Base-by-base conservation (phyloP, 129 eudicot genomes). In the Flaveria brownii region DNA sequence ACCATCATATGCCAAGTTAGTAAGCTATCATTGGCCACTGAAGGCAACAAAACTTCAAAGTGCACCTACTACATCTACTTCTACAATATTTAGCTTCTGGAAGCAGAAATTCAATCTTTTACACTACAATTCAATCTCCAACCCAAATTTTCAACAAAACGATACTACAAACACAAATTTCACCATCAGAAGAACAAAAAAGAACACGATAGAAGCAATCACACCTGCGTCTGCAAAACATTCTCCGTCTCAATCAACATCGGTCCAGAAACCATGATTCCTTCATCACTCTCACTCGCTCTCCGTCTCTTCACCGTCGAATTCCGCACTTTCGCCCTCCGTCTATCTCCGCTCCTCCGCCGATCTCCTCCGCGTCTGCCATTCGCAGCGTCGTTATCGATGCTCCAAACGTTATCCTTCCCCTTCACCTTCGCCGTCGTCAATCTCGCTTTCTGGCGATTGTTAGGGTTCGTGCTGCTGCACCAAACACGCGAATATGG, bases 321-420 rank as follows among this genome's bases (percentile, higher is more conserved):
- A 80, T 57, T 80, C 25, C 70, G 72, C 9, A 52, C 61, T n/a
- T 68, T 81, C 64, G 70, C 22, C 83, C 70, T 54, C 65, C 78
- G 76, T 60, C 72, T 55, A 68, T 71, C 83, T 39, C 76, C 84
- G 18, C 71, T 89, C 72, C 79, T 81, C 80, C 81, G 49, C 41
- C 85, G 74, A 43, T 55, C 90, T 85, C 82, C 78, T 49, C 72
- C 89, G 59, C 81, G 74, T 46, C 71, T 87, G 20, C 70, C 78
- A 18, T 74, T 83, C 17, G 82, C 90, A 56, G 77, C 76, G 65
- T 88, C 90, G 68, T 89, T 95, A 71, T 95, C 99, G 26, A 95
- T 42, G 45, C 99, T 95, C 99, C 99, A 95, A 63, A 95, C 99
- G 49, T 94, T 94, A 25, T 91, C 93, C 80, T 91, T 94, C 65